A percentile compares a stretch with the other conserved stretches of the same genome.
phyloP scores from a whole-genome alignment of 1,284 basidiomycete genomes.

The Naganishia albida region DNA sequence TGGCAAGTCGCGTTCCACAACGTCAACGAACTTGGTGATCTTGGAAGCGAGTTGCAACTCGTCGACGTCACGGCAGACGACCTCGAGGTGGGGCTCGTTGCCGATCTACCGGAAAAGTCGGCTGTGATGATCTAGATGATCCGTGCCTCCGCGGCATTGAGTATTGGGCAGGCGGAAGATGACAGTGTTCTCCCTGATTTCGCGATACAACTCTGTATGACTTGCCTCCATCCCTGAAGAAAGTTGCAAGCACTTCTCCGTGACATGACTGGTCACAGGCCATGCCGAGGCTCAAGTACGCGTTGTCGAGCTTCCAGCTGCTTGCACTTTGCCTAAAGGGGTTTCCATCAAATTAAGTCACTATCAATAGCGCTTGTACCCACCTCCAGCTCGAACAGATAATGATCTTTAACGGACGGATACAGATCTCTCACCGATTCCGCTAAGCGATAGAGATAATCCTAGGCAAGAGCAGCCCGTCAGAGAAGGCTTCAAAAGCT shows the following conservation, averaged over 20 bases:
- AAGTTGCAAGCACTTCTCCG: too few relatives aligned
- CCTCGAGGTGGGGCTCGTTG: not conserved
- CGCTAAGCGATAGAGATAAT: slow-evolving; percentile 48
- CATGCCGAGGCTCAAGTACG: too few relatives aligned
- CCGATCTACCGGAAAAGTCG: not conserved
- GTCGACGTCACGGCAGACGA: slow-evolving; percentile 5
- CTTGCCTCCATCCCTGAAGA: too few relatives aligned
- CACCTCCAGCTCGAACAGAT: slow-evolving; percentile 48
- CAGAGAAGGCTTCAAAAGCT: not conserved
- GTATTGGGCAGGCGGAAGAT: too few relatives aligned
- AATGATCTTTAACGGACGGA: slow-evolving; percentile 47
- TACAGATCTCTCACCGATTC: slow-evolving; percentile 46
- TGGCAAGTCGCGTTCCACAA: slow-evolving; percentile 1
- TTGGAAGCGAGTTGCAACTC: not conserved
- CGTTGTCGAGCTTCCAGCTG: not conserved
- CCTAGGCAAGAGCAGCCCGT: slow-evolving; percentile 33
- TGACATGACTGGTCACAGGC: too few relatives aligned
- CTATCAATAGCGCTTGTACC: slow-evolving; percentile 14
- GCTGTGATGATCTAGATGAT: not conserved
- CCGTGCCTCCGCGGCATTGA: not conserved
- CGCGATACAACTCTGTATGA: too few relatives aligned
- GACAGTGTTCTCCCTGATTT: too few relatives aligned
- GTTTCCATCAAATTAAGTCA: too few relatives aligned
- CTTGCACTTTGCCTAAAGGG: slow-evolving; percentile 11
- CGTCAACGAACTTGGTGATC: slow-evolving; percentile 10